A percentile compares a stretch with the other conserved stretches of the same genome.
Evolutionary conservation across 495 filamentous ascomycete species (phyloP).

Genomic region (Aspergillus haitiensis): DNA sequence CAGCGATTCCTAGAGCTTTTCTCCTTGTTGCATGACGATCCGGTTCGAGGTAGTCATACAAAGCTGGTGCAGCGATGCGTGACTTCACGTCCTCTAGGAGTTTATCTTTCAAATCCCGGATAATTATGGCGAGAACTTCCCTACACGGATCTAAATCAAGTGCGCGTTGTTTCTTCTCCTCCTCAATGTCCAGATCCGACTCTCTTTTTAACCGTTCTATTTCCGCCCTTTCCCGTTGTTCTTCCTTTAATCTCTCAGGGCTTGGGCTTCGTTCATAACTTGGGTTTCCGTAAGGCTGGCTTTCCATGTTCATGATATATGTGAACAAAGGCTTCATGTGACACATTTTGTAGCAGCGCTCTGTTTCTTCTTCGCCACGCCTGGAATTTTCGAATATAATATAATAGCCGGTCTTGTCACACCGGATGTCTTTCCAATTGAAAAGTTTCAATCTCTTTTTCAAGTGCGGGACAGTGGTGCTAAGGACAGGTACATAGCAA

Average conservation of each 20-base stretch:
- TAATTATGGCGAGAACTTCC: constrained; percentile 74
- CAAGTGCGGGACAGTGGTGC: constrained; percentile 79
- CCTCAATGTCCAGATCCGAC: constrained; percentile 74
- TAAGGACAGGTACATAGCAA: constrained; percentile 83
- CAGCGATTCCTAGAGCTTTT: constrained; percentile 71
- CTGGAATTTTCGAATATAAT: constrained; percentile 78
- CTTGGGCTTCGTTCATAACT: constrained; percentile 64
- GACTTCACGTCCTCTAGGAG: constrained; percentile 82
- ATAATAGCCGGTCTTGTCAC: constrained; percentile 85
- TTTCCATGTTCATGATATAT: constrained; percentile 90
- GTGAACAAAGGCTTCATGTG: constrained; percentile 82
- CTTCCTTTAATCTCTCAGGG: constrained; percentile 51
- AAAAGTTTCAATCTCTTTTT: constrained; percentile 81
- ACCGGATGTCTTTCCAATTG: constrained; percentile 71
- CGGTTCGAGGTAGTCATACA: constrained; percentile 84
- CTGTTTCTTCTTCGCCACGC: constrained; percentile 74
- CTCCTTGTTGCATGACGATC: constrained; percentile 72
- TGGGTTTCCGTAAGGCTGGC: constrained; percentile 67
- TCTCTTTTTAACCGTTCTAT: constrained; percentile 61
- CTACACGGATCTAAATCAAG: constrained; percentile 81
- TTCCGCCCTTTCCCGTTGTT: constrained; percentile 57
- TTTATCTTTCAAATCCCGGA: constrained; percentile 79
- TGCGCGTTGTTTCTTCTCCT: constrained; percentile 81
- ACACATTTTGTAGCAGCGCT: constrained; percentile 69
- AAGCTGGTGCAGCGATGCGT: constrained; percentile 74